Conservation (phyloP, 31 red algal genomes). For the Bonnemaisonia californica region DNA sequence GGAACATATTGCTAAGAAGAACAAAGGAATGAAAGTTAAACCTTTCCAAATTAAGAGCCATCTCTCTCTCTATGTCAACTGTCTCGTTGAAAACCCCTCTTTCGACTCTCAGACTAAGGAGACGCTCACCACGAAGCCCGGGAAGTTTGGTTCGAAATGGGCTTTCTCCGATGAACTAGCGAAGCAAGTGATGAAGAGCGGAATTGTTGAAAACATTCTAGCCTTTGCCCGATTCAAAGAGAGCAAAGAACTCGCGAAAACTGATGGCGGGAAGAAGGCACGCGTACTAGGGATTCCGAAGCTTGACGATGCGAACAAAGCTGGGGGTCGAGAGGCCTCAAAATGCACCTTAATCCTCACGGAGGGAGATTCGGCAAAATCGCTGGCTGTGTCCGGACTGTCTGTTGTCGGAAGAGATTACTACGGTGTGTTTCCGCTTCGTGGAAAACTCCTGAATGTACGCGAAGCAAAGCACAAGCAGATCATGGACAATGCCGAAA, state of each 20-base stretch:
- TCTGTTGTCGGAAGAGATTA: slow-evolving; percentile 98
- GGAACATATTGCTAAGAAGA: slow-evolving; percentile 92
- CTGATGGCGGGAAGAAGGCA: slow-evolving; percentile 94
- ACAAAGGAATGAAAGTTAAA: slow-evolving; percentile 91
- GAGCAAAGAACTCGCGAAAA: slow-evolving; percentile 91
- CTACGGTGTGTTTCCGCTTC: slow-evolving; percentile 98
- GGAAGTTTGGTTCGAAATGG: slow-evolving; percentile 93
- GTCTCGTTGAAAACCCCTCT: slow-evolving; percentile 95
- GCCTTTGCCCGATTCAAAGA: slow-evolving; percentile 92
- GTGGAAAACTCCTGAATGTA: slow-evolving; percentile 99
- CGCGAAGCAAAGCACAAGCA: slow-evolving; percentile 99
- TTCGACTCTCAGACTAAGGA: slow-evolving; percentile 99
- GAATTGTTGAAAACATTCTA: slow-evolving; percentile 87
- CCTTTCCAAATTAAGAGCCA: slow-evolving; percentile 95
- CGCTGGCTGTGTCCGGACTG: slow-evolving; percentile 95
- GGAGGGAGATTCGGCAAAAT: slow-evolving; percentile 98
- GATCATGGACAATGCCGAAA: slow-evolving; percentile 98
- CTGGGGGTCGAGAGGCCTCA: slow-evolving; percentile 79
- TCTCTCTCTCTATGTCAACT: slow-evolving; percentile 91
- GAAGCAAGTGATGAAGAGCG: slow-evolving; percentile 80
- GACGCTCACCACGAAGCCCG: slow-evolving; percentile 84
- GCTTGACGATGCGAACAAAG: slow-evolving; percentile 99
- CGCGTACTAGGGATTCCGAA: slow-evolving; percentile 86
- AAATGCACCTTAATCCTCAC: slow-evolving; percentile 99
- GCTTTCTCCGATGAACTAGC: slow-evolving; percentile 76